Conservation (phyloP, 164 flowering plant genomes). For the Tetrastigma voinierianum region DNA sequence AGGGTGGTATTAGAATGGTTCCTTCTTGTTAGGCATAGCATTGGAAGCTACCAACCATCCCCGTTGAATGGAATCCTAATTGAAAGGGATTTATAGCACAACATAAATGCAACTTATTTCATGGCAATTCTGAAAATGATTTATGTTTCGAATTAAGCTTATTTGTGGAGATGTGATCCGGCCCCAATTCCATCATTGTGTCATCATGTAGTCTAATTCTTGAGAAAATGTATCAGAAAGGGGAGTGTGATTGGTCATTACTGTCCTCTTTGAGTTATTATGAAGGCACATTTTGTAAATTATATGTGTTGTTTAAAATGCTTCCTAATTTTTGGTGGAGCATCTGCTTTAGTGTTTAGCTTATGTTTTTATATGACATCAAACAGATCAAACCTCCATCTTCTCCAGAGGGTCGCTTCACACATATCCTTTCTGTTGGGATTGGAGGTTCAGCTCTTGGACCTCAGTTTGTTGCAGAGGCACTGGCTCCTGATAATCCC, state of each 20-base stretch:
- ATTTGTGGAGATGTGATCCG: too few relatives aligned
- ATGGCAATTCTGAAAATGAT: too few relatives aligned
- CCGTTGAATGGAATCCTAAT: too few relatives aligned
- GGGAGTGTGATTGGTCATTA: neutral
- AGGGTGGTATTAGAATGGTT: too few relatives aligned
- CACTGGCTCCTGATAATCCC: constrained; percentile 98
- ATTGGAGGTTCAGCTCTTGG: constrained; percentile 99
- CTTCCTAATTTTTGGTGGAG: neutral
- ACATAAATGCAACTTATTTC: too few relatives aligned
- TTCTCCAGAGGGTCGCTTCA: constrained; percentile 70
- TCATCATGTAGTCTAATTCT: neutral
- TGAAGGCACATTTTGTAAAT: neutral
- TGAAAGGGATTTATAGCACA: too few relatives aligned
- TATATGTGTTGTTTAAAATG: neutral
- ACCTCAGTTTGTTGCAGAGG: constrained; percentile 98
- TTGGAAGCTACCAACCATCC: too few relatives aligned
- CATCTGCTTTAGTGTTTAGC: neutral
- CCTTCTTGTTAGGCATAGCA: too few relatives aligned
- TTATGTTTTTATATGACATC: constrained; percentile 10
- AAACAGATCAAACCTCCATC: constrained; percentile 83
- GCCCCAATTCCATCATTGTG: too few relatives aligned
- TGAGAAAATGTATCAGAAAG: neutral
- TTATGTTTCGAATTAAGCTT: too few relatives aligned
- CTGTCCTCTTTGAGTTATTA: too few relatives aligned
- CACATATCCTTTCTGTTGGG: constrained; percentile 91